Evolutionary conservation across 1,284 basidiomycete genomes (phyloP).

Genomic region (Trametes pubescens): DNA sequence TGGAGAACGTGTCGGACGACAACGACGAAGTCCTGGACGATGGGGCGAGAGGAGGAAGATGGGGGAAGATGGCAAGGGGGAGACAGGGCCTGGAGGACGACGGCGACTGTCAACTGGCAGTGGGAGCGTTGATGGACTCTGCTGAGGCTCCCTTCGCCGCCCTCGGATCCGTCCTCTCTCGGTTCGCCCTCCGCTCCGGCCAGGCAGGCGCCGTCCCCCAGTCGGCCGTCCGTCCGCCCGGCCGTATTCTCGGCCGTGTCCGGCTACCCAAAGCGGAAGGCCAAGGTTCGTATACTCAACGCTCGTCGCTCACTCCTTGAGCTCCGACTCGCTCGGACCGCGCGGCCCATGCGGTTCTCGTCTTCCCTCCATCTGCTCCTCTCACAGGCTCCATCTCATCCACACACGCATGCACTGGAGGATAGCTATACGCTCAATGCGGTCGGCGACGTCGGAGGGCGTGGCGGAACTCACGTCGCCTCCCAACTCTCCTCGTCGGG

Average conservation of each 20-base stretch:
- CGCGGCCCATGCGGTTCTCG: neutral
- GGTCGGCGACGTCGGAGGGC: neutral
- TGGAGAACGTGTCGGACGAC: conserved; percentile 17
- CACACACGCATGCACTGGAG: neutral
- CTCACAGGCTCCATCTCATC: neutral
- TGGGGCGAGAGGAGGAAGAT: conserved; percentile 23
- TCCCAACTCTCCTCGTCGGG: neutral
- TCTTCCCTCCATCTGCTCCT: conserved; percentile 3
- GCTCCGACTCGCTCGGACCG: neutral
- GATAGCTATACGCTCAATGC: too few species aligned
- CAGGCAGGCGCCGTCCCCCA: neutral
- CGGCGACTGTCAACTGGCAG: conserved; percentile 36
- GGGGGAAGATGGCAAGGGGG: conserved; percentile 31
- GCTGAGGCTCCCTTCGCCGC: conserved; percentile 19
- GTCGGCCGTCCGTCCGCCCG: conserved; percentile 8
- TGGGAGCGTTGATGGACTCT: conserved; percentile 34
- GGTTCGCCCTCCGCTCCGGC: conserved; percentile 17
- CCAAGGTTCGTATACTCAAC: conserved; percentile 20
- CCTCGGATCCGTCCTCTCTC: conserved; percentile 32
- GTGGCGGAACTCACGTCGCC: neutral
- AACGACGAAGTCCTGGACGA: conserved; percentile 18
- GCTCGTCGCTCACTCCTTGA: neutral
- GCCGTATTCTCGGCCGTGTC: neutral
- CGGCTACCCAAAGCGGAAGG: neutral
- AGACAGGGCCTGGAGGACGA: conserved; percentile 33